Conservation (phyloP, 208 protist species). For the Wallacemonas rigidus region DNA sequence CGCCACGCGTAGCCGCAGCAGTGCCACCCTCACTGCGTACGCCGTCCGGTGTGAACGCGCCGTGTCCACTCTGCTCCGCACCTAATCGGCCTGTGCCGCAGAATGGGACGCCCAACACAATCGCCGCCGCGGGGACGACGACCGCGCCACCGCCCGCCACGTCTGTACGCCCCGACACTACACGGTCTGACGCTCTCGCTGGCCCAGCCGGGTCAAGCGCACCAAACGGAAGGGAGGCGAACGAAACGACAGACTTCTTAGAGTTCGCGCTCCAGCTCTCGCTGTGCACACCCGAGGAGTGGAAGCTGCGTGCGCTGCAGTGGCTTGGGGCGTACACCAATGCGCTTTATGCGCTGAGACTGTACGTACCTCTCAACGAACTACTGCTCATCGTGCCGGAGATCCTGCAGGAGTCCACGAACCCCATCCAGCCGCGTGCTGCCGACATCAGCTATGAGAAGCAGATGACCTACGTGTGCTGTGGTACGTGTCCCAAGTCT, state of each 20-base stretch:
- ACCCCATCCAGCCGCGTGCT: slow-evolving; percentile 62
- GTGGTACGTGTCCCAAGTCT: slow-evolving; percentile 60
- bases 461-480: slow-evolving; percentile 84
- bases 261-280: slow-evolving; percentile 1
- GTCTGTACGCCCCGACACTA: neutral
- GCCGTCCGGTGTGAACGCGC: neutral
- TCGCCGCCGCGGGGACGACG: slow-evolving; percentile 13
- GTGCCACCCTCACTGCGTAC: neutral
- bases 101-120: neutral
- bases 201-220: too few species aligned
- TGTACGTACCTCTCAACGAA: slow-evolving; percentile 85
- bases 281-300: slow-evolving; percentile 43
- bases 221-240: too few species aligned
- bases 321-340: slow-evolving; percentile 82
- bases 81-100: neutral
- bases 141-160: neutral
- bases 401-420: slow-evolving; percentile 58
- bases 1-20: too few species aligned
- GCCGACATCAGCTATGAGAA: slow-evolving; percentile 80
- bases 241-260: neutral
- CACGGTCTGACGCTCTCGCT: neutral
- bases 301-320: slow-evolving; percentile 79
- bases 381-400: slow-evolving; percentile 77
- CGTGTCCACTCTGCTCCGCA: neutral
- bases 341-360: slow-evolving; percentile 51